phyloP scores from a whole-genome alignment of 1,139 yeast species.

The Pichia sp. region DNA sequence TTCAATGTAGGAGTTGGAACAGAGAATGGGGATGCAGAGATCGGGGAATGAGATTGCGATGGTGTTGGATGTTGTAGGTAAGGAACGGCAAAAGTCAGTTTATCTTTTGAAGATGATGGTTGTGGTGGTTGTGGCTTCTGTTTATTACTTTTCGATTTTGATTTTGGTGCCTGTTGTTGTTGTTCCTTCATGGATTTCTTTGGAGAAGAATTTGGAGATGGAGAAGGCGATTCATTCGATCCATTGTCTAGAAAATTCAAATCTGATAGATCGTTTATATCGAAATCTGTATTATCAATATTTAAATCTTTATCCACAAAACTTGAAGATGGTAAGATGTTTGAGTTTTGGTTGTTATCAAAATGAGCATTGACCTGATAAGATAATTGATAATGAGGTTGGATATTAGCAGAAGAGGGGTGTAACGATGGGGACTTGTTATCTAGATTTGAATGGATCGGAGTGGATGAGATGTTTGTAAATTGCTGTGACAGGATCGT shows the following conservation, averaged over 20 bases:
- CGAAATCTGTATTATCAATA: not conserved
- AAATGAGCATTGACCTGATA: not conserved
- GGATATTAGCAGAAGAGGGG: not conserved
- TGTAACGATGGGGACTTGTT: not conserved
- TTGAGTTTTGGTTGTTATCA: not conserved
- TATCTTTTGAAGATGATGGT: too few relatives aligned
- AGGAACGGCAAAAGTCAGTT: not conserved
- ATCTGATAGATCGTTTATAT: conserved; percentile 2
- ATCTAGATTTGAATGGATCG: conserved; percentile 2
- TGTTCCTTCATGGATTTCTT: not conserved
- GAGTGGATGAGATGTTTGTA: conserved; percentile 9
- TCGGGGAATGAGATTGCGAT: not conserved
- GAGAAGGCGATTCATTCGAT: conserved; percentile 7
- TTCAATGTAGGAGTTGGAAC: conserved; percentile 3
- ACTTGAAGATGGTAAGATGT: conserved; percentile 4
- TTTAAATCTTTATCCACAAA: conserved; percentile 7
- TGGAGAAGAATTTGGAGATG: conserved; percentile 7
- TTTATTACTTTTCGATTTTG: too few relatives aligned
- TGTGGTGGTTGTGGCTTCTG: conserved; percentile 3
- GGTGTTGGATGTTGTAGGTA: not conserved
- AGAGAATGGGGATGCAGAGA: not conserved
- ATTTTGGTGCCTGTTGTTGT: not conserved
- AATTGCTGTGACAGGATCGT: conserved; percentile 1
- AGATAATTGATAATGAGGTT: not conserved
- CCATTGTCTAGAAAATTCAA: not conserved